Evolutionary conservation across 495 filamentous ascomycete species (phyloP).

Genomic region (Penicillium mononematosum): DNA sequence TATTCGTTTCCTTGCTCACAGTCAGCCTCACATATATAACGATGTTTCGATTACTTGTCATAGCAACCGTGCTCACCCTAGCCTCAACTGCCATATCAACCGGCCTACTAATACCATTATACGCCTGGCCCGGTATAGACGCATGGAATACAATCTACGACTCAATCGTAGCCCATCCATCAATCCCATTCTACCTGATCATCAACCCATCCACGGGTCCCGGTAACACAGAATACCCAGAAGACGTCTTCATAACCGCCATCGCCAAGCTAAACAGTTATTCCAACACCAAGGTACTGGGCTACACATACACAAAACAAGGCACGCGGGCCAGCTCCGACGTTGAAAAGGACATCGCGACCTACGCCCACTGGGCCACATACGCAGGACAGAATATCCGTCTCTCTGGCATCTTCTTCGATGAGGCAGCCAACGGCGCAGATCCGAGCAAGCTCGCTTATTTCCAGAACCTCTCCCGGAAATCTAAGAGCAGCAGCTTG

Average conservation of each 20-base stretch:
- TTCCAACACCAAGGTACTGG: constrained; percentile 44
- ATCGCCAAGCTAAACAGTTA: constrained; percentile 42
- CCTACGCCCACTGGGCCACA: constrained; percentile 42
- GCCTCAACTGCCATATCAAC: constrained; percentile 20
- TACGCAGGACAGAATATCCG: constrained; percentile 31
- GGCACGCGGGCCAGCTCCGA: constrained; percentile 25
- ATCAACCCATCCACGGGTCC: constrained; percentile 51
- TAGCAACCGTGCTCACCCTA: constrained; percentile 15
- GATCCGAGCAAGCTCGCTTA: constrained; percentile 28
- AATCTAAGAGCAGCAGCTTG: constrained; percentile 20
- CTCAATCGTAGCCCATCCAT: constrained; percentile 33
- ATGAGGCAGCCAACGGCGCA: constrained; percentile 39
- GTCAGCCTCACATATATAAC: not conserved
- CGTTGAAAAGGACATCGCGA: constrained; percentile 39
- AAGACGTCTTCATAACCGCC: constrained; percentile 31
- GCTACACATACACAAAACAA: constrained; percentile 48
- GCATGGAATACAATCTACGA: constrained; percentile 45
- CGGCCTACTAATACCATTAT: constrained; percentile 50
- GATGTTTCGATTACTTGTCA: constrained; percentile 16
- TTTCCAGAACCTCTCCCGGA: constrained; percentile 30
- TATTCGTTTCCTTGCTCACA: not conserved
- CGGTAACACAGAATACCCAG: constrained; percentile 32
- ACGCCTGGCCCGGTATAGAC: constrained; percentile 45
- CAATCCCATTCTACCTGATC: constrained; percentile 42
- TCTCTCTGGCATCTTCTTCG: constrained; percentile 50